Evolutionary conservation across 2,329 filamentous ascomycete species (phyloP).

Genomic region (Ilyonectria destructans): DNA sequence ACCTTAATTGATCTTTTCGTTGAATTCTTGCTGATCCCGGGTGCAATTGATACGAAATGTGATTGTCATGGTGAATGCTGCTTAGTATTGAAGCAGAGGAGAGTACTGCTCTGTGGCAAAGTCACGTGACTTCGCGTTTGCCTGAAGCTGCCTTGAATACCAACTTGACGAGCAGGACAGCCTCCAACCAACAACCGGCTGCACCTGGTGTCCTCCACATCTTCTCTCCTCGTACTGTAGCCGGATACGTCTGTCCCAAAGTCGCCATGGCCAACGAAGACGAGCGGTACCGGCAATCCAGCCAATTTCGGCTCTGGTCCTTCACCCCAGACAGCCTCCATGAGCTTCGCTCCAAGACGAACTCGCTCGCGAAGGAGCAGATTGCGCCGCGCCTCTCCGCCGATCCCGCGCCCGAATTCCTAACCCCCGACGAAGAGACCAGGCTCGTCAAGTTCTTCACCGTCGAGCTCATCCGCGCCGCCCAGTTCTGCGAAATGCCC

Average conservation of each 20-base stretch:
- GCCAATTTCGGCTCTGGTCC: conserved; percentile 94
- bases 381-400: conserved; percentile 72
- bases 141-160: background rate
- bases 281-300: conserved; percentile 89
- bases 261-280: conserved; percentile 84
- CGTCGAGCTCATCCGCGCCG: conserved; percentile 71
- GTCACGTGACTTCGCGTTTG: conserved; percentile 24
- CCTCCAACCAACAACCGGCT: background rate
- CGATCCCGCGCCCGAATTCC: conserved; percentile 78
- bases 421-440: conserved; percentile 88
- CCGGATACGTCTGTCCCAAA: background rate
- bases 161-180: conserved; percentile 7
- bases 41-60: too few species aligned
- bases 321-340: conserved; percentile 83
- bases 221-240: conserved; percentile 1
- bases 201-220: background rate
- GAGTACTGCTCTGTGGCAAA: background rate
- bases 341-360: conserved; percentile 83
- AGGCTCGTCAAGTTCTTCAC: conserved; percentile 86
- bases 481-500: conserved; percentile 67
- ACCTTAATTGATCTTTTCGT: conserved; percentile 39
- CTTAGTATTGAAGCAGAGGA: too few species aligned
- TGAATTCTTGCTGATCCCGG: background rate
- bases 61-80: too few species aligned
- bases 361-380: conserved; percentile 78